Evolutionary conservation across 441 rosid species (phyloP), one percentile per base, ranked within the genome.

Genomic region (Hypseocharis bilobata): DNA sequence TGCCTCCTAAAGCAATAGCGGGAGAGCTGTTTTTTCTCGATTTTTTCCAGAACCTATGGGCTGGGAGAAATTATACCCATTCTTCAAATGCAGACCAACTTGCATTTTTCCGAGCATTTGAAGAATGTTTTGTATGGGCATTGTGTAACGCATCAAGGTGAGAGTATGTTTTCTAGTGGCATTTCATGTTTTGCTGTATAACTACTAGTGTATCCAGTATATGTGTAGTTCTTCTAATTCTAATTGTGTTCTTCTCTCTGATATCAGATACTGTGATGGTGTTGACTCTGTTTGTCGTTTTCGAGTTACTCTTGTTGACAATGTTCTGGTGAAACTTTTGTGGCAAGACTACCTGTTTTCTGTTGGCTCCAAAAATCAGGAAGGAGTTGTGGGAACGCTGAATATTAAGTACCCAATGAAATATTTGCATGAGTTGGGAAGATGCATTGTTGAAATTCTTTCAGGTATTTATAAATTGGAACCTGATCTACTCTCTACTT

Each of bases 91-190:
- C 73, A 26, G 91, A 82, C 69, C 81, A 59, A 16, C 72, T 68
- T 72, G 82, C 86, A 62, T 87, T 87, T 79, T 87, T 87, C 69
- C 69, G 14, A 28, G 91, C 96, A 67, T 76, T 87, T 63, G 83
- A 76, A 68, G 97, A 93, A 65, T 93, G 97, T 72, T 91, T 87
- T 72, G 74, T 85, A 63, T 93, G 95, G 96, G 97, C 83, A 64
- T 79, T 91, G 72, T 81, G 10, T 63, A 88, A 87, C 77, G 79
- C 87, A 69, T 83, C 95, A 69, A 86, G 88, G 94, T 88, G 68
- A 28, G 78, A 67, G 38, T 45, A 76, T 49, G 42, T 72, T 20
- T 63, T 68, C 67, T 59, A 54, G 17, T 58, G 34, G 58, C 52
- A 44, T 27, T 49, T 59, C 42, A 71, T 54, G 17, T 62, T 66